Evolutionary conservation across 139 green algal genomes (phyloP), one percentile per base, ranked within the genome.

Genomic region (Closterium sp.): DNA sequence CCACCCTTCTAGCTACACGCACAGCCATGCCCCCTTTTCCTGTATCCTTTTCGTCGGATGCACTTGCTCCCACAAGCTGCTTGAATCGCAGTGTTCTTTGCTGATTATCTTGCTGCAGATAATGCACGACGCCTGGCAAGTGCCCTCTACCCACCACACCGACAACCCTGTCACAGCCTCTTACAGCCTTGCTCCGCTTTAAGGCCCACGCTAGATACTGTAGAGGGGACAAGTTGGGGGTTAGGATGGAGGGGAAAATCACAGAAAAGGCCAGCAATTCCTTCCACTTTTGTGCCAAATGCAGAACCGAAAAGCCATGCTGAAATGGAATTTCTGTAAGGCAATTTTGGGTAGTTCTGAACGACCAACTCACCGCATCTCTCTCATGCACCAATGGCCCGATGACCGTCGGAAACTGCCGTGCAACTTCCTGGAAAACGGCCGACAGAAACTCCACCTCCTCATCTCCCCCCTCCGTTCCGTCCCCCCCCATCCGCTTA

Each of bases 101-200:
- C 35, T 92, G 88, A 25, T 94, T 93, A 85, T 90, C 66, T 33
- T 95, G 34, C 33, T 19, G 66, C 12, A 95, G 87, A 21, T 90
- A 90, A 33, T 92, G 91, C 16, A 95, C 38, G 6, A 95, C 91
- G 9, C 93, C 93, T 1, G 84, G 86, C 87, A 95, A 28, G 85
- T 95, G 93, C 8, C 93, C 93, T 25, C 55, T 7, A 10, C 93
- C 93, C 23, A 95, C 30, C 28, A 95, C 91, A 2, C 93, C 93
- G 25, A 95, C 93, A 23, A 95, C 93, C 7, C 9, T 36, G 30
- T 32, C 33, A n/a, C 35, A 84, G 7, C 92, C 93, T n/a, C 90
- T 93, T 23, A 95, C 93, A 23, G 93, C 93, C 84, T 95, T 95
- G 91, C 91, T 95, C 21, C 93, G 34, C 88, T 95, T 95, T n/a